These are phyloP conservation scores for Ogataea naganishii DNA, from an alignment of 805 yeast genomes.

Conservation along the genomic window DNA sequence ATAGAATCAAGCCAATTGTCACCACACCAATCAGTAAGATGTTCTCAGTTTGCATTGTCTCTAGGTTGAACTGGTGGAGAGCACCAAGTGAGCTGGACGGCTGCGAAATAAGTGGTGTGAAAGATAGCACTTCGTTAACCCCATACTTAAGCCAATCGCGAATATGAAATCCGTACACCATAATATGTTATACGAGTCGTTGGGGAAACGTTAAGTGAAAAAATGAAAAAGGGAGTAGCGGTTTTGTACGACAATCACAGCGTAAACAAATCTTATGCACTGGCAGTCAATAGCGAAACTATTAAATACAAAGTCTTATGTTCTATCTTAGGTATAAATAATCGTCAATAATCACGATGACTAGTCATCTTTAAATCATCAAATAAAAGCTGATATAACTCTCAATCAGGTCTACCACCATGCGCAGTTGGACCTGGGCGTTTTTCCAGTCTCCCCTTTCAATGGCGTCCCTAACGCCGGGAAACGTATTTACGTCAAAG, in stretches of 20 bases:
- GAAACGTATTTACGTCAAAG: slow-evolving; percentile 59
- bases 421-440: slow-evolving; percentile 47
- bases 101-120: no score
- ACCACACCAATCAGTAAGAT: slow-evolving; percentile 1
- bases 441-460: slow-evolving; percentile 35
- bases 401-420: slow-evolving; percentile 28
- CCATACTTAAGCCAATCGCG: no score
- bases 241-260: background rate
- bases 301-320: background rate
- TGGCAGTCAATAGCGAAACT: background rate
- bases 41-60: no score
- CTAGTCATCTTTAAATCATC: slow-evolving; percentile 1
- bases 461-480: slow-evolving; percentile 65
- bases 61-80: no score
- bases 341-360: no score
- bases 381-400: slow-evolving; percentile 16
- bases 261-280: background rate
- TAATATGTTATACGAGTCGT: no score
- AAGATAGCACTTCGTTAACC: no score
- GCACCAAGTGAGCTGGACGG: no score
- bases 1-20: background rate
- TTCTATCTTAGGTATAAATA: no score
- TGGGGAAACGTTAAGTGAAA: no score
- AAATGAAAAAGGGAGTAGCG: background rate
- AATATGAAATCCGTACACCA: no score